These are phyloP conservation scores for Crataegus laevigata DNA, from an alignment of 306 rosid species.

Conservation along the genomic window DNA sequence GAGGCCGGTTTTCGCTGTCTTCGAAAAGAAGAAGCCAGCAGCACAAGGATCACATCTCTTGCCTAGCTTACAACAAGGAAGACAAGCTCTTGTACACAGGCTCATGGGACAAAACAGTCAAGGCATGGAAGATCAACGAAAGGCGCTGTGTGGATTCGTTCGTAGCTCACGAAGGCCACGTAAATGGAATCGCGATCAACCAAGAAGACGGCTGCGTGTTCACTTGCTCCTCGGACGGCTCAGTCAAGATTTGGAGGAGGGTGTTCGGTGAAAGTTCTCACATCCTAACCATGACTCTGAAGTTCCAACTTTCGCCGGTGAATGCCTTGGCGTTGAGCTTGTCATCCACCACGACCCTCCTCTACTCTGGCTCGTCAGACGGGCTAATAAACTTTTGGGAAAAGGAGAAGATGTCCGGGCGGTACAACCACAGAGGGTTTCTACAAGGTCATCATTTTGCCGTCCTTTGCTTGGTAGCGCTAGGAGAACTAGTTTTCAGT, in stretches of 20 bases:
- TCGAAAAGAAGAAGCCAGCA: conserved; percentile 23
- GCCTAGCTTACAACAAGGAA: conserved; percentile 45
- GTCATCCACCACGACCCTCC: conserved; percentile 21
- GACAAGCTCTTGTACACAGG: conserved; percentile 49
- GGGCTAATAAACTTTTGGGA: conserved; percentile 53
- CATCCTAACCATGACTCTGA: conserved; percentile 48
- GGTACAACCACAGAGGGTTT: conserved; percentile 47
- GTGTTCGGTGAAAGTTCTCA: conserved; percentile 50
- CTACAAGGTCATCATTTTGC: conserved; percentile 50
- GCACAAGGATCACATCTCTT: conserved; percentile 35
- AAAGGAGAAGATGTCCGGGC: conserved; percentile 38
- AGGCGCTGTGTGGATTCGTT: conserved; percentile 43
- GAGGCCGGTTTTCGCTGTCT: conserved; percentile 16
- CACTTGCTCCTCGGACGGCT: conserved; percentile 53
- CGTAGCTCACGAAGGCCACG: conserved; percentile 41
- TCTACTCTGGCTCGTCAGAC: conserved; percentile 42
- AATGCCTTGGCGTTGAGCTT: conserved; percentile 38
- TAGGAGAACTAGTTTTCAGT: conserved; percentile 37
- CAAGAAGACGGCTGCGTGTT: conserved; percentile 52
- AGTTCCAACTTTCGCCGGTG: conserved; percentile 35
- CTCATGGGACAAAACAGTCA: conserved; percentile 50
- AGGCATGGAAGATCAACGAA: conserved; percentile 42
- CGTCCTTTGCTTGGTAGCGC: conserved; percentile 37
- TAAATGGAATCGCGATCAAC: conserved; percentile 42
- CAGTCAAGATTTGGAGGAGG: conserved; percentile 53